Base-by-base conservation (phyloP, 306 rosid species). In the Ammopiptanthus mongolicus region DNA sequence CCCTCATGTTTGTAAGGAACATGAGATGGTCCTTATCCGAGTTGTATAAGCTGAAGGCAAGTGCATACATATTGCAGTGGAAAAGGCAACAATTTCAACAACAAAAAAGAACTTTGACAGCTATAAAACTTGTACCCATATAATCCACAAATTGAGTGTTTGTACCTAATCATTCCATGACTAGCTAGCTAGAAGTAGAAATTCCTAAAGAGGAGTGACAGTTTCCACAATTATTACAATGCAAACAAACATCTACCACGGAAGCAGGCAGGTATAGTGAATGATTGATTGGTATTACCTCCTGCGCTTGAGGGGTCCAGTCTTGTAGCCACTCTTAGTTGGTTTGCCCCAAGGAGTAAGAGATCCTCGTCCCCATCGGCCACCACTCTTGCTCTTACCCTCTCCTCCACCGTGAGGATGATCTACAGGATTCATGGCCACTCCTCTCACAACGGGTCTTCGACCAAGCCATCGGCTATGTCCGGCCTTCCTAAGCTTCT, bases 321-420 rank as follows among this genome's bases (percentile, higher is more conserved):
- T 93, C 80, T 93, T 93, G 83, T 76, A 93, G 8, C 98, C 96
- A 63, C 82, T n/a, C 85, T 93, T 91, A 2, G 84, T 79, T 37
- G 97, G 98, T 75, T 91, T 93, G 18, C 96, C 97, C 97, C 93
- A 91, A 33, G 97, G 98, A 67, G 96, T 82, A 14, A 74, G 90
- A 52, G 97, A 85, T 28, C 73, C 81, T 74, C 21, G 65, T 12
- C 98, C 96, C 46, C 39, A 78, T 42, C 47, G 44, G 2, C 94
- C 97, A 80, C 92, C 79, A 79, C 91, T 85, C 89, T 86, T 91
- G 83, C 97, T 88, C 82, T 76, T 86, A 65, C 96, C 97, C 86
- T 88, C 96, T 53, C 97, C 96, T 78, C 98, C 93, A 69, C 98
- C 98, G 56, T 91, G 96, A 61, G 96, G 97, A 88, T 87, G 97